Conservation (phyloP, 768 basidiomycete genomes). For the Mycena albidolilacea region DNA sequence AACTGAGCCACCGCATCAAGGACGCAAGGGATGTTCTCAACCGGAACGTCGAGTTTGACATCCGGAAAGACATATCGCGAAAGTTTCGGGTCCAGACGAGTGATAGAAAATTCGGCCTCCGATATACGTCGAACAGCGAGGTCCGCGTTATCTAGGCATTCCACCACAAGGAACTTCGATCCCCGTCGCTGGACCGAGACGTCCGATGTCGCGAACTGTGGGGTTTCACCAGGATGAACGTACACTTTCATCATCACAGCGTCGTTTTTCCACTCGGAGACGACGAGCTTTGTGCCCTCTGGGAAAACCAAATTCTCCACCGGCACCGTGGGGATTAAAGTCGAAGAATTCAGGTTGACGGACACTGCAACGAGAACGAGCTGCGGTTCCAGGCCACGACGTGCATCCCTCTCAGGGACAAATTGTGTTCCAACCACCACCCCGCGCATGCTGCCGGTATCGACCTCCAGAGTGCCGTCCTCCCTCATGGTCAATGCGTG, state of each 20-base stretch:
- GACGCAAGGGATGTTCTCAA: slow-evolving; percentile 5
- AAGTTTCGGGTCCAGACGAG: slow-evolving; percentile 23
- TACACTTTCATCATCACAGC: slow-evolving; percentile 35
- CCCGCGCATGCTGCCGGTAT: slow-evolving; percentile 23
- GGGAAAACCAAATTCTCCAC: not conserved
- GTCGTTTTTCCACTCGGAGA: slow-evolving; percentile 33
- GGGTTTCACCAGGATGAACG: slow-evolving; percentile 6
- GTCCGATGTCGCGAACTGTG: slow-evolving; percentile 18
- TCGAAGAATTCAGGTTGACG: slow-evolving; percentile 22
- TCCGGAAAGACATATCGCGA: slow-evolving; percentile 11
- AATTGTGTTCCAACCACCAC: slow-evolving; percentile 37
- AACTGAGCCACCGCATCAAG: slow-evolving; percentile 27
- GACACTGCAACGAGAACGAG: slow-evolving; percentile 23
- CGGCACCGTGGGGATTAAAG: slow-evolving; percentile 10
- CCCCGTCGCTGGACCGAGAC: not conserved
- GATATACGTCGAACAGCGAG: slow-evolving; percentile 13
- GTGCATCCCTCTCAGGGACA: not conserved
- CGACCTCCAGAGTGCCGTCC: slow-evolving; percentile 21
- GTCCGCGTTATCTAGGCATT: slow-evolving; percentile 20
- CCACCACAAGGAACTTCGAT: slow-evolving; percentile 25
- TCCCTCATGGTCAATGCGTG: slow-evolving; percentile 13
- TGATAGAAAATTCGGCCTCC: slow-evolving; percentile 8
- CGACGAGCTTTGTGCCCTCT: slow-evolving; percentile 11
- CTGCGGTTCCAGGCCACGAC: not conserved
- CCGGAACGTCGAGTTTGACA: not conserved